Percentiles rank a stretch among this genome's conserved stretches.
Conservation (phyloP, 257 asterid species). For the Solanum etuberosum region DNA sequence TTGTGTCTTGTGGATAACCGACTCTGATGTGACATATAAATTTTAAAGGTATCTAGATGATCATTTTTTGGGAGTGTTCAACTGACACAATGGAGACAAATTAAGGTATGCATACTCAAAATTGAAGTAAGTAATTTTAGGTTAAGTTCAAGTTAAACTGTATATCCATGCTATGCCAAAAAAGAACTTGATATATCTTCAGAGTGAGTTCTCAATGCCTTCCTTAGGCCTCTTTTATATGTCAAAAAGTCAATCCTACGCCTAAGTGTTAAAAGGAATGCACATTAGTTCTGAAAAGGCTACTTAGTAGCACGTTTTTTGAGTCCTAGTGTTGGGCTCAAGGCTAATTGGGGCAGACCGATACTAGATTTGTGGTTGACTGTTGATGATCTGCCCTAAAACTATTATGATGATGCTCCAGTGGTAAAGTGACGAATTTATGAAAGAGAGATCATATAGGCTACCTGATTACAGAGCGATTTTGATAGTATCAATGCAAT, state of each 20-base stretch:
- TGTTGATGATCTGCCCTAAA: background rate
- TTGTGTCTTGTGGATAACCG: background rate
- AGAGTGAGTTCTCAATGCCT: background rate
- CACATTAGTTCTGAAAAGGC: background rate
- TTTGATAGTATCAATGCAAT: background rate
- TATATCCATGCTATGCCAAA: background rate
- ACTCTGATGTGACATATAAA: background rate
- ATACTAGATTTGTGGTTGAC: background rate
- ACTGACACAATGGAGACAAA: too few species aligned
- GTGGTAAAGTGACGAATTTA: background rate
- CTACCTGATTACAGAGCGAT: rapidly evolving
- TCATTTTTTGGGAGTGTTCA: background rate
- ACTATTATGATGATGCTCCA: background rate
- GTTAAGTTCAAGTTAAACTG: background rate
- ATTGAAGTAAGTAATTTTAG: background rate
- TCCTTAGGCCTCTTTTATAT: background rate
- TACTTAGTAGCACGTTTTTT: background rate
- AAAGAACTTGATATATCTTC: background rate
- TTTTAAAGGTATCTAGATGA: background rate
- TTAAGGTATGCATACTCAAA: background rate
- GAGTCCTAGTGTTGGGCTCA: background rate
- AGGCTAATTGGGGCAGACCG: background rate
- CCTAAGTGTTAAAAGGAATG: background rate
- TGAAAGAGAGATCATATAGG: background rate
- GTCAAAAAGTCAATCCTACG: background rate